Evolutionary conservation across 208 protist genomes (phyloP), one percentile per base, ranked within the genome.

Genomic region (Leishmania turanica): DNA sequence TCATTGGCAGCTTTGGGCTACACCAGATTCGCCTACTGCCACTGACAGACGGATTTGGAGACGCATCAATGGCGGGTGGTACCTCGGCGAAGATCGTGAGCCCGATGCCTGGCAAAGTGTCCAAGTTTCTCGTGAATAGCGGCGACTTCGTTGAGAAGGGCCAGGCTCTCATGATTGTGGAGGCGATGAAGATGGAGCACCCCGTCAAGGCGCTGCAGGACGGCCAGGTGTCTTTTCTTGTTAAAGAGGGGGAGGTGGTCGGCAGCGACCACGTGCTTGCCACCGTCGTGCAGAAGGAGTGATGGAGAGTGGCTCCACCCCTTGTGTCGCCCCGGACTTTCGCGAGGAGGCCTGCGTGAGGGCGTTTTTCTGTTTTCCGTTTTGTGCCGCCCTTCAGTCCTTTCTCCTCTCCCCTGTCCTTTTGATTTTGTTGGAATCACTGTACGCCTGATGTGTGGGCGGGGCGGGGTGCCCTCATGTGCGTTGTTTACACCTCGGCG

Each of bases 141-240:
- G 98, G 99, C 17, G 87, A 97, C 40, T 47, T 60, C 9, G 97
- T 99, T 4, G 88, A 88, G 66, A 89, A 89, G 45, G 98, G 97
- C 42, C 78, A 98, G 51, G 77, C 93, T 45, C 72, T 99, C 24
- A 66, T 99, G 54, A 90, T 98, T 1, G 80, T 99, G 72, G 98
- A 99, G 83, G 98, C 97, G 7, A 99, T 99, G 98, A 99, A 99
- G 89, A 99, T 99, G 97, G 98, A 99, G 80, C 92, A 97, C 75
- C 87, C 87, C 15, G 82, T 98, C 72, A 90, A 87, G 74, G 86
- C 92, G 9, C 75, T 89, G 17, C 78, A 76, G 71, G 85, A 89
- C 69, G 94, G 94, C 51, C 79, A 77, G 72, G 82, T 93, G n/a
- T 70, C 49, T 7, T 85, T 96, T 34, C 79, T 70, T 42, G 83